These are phyloP conservation scores for Leptographium wingfieldii DNA, from an alignment of 2,329 filamentous ascomycete species.

Conservation along the genomic window DNA sequence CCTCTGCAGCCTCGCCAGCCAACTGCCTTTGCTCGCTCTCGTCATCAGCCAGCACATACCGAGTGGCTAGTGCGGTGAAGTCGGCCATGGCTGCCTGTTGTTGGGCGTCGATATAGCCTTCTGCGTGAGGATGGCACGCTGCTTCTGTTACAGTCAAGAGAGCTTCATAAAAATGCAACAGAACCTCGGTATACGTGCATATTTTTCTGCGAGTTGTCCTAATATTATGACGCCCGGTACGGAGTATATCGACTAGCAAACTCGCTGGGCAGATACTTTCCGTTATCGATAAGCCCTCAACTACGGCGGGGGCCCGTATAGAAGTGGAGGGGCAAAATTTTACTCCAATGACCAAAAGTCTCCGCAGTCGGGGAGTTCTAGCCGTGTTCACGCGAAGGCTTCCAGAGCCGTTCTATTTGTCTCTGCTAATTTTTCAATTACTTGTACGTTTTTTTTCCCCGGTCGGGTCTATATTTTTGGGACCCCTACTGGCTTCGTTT, in stretches of 20 bases:
- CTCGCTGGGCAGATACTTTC: not conserved
- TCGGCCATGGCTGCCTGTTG: slow-evolving; percentile 12
- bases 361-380: not conserved
- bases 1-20: slow-evolving; percentile 11
- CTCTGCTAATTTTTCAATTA: slow-evolving; percentile 1
- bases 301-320: not conserved
- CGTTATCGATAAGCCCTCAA: not conserved
- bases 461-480: not conserved
- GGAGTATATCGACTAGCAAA: not conserved
- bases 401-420: not conserved
- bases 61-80: slow-evolving; percentile 13
- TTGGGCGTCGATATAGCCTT: not conserved
- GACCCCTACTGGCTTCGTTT: not conserved
- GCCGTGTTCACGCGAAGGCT: not conserved
- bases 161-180: not conserved
- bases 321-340: not conserved
- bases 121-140: not conserved
- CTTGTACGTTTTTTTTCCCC: slow-evolving; percentile 1
- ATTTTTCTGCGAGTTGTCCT: not conserved
- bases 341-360: not conserved
- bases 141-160: not conserved
- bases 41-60: slow-evolving; percentile 16
- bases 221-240: not conserved
- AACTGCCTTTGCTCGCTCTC: slow-evolving; percentile 11
- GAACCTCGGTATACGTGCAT: not conserved